These are phyloP conservation scores for Rhodotorula graminis DNA, from an alignment of 768 basidiomycete species.

Conservation along the genomic window DNA sequence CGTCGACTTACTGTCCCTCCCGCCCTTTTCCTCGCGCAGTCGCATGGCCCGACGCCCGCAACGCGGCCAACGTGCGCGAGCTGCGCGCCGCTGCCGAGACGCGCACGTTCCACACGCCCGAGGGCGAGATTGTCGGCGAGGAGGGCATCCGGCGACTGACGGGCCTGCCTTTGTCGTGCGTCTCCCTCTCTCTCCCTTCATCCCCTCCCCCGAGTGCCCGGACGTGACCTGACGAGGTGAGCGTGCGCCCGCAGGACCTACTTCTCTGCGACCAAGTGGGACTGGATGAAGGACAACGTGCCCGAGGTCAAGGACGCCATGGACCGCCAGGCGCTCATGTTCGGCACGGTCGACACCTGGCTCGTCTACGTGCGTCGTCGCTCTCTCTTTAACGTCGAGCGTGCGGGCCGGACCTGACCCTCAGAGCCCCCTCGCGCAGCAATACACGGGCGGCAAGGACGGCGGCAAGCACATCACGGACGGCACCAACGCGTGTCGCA, in stretches of 20 bases:
- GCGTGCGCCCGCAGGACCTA: slow-evolving; percentile 56
- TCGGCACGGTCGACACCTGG: slow-evolving; percentile 98
- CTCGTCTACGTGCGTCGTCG: slow-evolving; percentile 65
- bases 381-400: not conserved
- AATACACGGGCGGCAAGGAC: slow-evolving; percentile 71
- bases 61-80: slow-evolving; percentile 74
- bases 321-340: slow-evolving; percentile 70
- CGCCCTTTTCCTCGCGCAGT: slow-evolving; percentile 46
- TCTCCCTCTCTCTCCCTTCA: not conserved
- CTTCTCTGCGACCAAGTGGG: slow-evolving; percentile 84
- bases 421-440: slow-evolving; percentile 51
- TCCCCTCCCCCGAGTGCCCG: not conserved
- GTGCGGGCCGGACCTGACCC: not conserved
- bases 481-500: slow-evolving; percentile 92
- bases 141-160: slow-evolving; percentile 58
- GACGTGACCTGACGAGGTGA: not conserved
- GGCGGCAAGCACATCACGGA: slow-evolving; percentile 77
- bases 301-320: slow-evolving; percentile 71
- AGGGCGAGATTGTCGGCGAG: slow-evolving; percentile 48
- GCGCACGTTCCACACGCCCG: slow-evolving; percentile 33
- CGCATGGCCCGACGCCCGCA: slow-evolving; percentile 96
- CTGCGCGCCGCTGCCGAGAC: slow-evolving; percentile 70
- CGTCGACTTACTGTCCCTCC: not conserved
- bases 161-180: slow-evolving; percentile 42
- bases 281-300: slow-evolving; percentile 92